phyloP scores from a whole-genome alignment of 2,329 filamentous ascomycete genomes.

The Microsporum canis region DNA sequence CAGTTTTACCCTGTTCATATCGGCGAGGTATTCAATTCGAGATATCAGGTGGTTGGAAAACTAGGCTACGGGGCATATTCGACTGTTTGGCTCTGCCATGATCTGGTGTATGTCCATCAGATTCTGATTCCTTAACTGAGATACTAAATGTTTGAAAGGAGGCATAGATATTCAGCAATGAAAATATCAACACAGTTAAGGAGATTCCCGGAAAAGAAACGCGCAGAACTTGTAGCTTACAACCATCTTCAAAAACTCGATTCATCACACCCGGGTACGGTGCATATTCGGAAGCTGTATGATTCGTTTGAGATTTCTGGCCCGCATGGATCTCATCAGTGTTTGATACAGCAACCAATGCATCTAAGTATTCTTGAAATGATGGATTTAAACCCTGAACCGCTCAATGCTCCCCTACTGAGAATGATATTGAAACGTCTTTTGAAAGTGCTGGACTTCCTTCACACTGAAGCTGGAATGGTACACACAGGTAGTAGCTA shows the following conservation, averaged over 20 bases:
- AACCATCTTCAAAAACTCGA: background rate
- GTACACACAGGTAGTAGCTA: conserved; percentile 20
- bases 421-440: conserved; percentile 16
- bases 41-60: background rate
- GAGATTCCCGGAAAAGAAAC: background rate
- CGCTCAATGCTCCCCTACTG: conserved; percentile 17
- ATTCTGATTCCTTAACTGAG: background rate
- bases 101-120: background rate
- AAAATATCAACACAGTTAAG: background rate
- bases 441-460: conserved; percentile 21
- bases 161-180: background rate
- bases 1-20: background rate
- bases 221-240: background rate
- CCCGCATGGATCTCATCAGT: background rate
- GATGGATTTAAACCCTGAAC: conserved; percentile 2
- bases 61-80: background rate
- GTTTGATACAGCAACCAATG: background rate
- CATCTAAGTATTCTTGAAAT: background rate
- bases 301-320: background rate
- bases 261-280: background rate
- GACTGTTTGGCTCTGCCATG: background rate
- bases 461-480: conserved; percentile 20
- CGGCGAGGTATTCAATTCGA: background rate
- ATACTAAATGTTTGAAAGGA: background rate
- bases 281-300: background rate